These are phyloP conservation scores for Carex myosuroides DNA, from an alignment of 176 grass and related monocot genomes.

Conservation along the genomic window DNA sequence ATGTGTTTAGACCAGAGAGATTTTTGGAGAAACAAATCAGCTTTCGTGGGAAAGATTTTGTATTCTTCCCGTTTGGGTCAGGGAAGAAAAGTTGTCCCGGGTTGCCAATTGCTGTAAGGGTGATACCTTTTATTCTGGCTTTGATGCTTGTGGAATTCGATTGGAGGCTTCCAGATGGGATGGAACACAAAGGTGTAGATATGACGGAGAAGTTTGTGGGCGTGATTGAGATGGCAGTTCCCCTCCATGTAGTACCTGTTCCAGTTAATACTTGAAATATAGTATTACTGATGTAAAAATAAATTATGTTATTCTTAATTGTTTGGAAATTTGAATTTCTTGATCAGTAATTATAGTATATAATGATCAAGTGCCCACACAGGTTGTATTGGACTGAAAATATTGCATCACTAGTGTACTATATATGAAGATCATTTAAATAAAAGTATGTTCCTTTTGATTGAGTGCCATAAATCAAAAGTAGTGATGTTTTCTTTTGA, in stretches of 20 bases:
- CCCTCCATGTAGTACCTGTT: conserved; percentile 34
- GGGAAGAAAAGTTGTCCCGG: conserved; percentile 49
- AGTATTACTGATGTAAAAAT: not conserved
- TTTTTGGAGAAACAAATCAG: conserved; percentile 25
- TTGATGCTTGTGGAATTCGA: conserved; percentile 37
- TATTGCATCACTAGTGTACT: too few species aligned
- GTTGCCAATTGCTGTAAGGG: conserved; percentile 29
- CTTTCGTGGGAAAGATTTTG: conserved; percentile 22
- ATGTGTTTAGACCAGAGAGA: conserved; percentile 39
- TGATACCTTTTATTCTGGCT: conserved; percentile 37
- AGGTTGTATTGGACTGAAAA: too few species aligned
- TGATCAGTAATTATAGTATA: too few species aligned
- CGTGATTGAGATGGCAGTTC: conserved; percentile 31
- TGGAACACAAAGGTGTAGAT: conserved; percentile 30
- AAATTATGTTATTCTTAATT: not conserved
- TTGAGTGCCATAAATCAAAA: too few species aligned
- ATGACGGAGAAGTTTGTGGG: conserved; percentile 34
- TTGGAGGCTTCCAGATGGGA: conserved; percentile 40
- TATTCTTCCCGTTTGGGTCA: conserved; percentile 55
- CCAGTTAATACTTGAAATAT: not conserved
- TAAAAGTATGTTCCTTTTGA: too few species aligned
- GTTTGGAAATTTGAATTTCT: too few species aligned
- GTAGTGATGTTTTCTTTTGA: too few species aligned
- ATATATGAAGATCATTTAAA: too few species aligned
- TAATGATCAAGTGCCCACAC: too few species aligned